Conservation (phyloP, 2,329 filamentous ascomycete genomes). For the Fusarium staphyleae region DNA sequence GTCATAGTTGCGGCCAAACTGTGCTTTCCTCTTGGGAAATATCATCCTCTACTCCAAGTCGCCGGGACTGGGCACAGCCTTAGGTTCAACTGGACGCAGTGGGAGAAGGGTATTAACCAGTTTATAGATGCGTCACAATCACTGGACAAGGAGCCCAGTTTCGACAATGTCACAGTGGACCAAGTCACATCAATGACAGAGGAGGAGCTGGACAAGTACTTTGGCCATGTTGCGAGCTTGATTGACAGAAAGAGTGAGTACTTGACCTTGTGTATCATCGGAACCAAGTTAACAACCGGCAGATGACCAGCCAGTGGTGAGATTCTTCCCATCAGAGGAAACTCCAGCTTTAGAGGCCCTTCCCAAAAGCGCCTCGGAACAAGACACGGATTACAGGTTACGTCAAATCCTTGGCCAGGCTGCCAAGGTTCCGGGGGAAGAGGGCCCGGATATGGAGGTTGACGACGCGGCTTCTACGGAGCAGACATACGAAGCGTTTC, state of each 20-base stretch:
- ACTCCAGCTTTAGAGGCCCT: conserved; percentile 22
- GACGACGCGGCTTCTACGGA: neutral
- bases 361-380: conserved; percentile 34
- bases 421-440: conserved; percentile 16
- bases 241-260: conserved; percentile 46
- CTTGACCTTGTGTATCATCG: no score
- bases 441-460: conserved; percentile 6
- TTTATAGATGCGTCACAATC: conserved; percentile 20
- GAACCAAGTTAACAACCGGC: conserved; percentile 11
- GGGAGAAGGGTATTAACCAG: conserved; percentile 61
- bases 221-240: conserved; percentile 52
- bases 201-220: conserved; percentile 70
- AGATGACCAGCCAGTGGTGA: conserved; percentile 43
- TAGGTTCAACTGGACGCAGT: conserved; percentile 73
- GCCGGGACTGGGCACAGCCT: conserved; percentile 21
- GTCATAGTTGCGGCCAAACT: conserved; percentile 81
- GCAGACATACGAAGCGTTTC: conserved; percentile 44
- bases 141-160: conserved; percentile 41
- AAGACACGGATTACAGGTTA: conserved; percentile 37
- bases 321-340: conserved; percentile 48
- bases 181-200: conserved; percentile 69
- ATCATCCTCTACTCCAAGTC: conserved; percentile 50
- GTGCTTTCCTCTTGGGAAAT: conserved; percentile 74
- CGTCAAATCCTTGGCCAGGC: conserved; percentile 33
- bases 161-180: conserved; percentile 63